Evolutionary conservation across 2,329 filamentous ascomycete genomes (phyloP).

Genomic region (Huntiella savannae): DNA sequence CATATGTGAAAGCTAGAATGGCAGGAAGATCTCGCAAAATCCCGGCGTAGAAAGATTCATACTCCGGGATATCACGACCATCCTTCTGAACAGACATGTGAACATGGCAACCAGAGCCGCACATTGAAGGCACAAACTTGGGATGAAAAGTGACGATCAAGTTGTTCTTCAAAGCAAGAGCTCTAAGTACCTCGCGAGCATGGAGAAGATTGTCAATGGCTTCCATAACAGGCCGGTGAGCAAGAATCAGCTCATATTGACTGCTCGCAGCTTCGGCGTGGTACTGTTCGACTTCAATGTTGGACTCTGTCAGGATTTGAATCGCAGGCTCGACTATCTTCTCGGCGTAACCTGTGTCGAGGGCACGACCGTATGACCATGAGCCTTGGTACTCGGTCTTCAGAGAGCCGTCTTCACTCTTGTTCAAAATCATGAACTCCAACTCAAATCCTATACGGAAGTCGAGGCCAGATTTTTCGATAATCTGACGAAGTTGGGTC

Average conservation of each 20-base stretch:
- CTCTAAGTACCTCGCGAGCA: constrained; percentile 48
- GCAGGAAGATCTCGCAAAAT: constrained; percentile 46
- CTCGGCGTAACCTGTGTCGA: constrained; percentile 19
- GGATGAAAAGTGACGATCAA: constrained; percentile 56
- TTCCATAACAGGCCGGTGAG: constrained; percentile 39
- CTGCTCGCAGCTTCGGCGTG: constrained; percentile 56
- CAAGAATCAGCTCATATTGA: constrained; percentile 61
- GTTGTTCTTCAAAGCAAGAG: constrained; percentile 40
- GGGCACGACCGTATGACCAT: constrained; percentile 13
- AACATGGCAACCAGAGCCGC: constrained; percentile 48
- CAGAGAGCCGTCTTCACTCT: constrained; percentile 20
- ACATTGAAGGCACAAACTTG: constrained; percentile 38
- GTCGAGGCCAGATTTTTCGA: constrained; percentile 22
- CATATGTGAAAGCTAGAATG: constrained; percentile 50
- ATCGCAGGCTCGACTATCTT: constrained; percentile 48
- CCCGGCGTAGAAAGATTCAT: constrained; percentile 47
- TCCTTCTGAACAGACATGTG: constrained; percentile 40
- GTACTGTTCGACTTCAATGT: constrained; percentile 50
- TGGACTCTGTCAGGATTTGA: constrained; percentile 36
- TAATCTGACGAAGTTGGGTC: constrained; percentile 35
- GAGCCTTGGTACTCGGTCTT: constrained; percentile 44
- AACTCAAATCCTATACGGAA: constrained; percentile 63
- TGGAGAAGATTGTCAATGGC: constrained; percentile 56
- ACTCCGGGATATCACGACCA: neutral
- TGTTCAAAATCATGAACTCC: constrained; percentile 24